Evolutionary conservation across 192 early-diverging fungal genomes (phyloP).

Genomic region (Rhizophagus clarus): DNA sequence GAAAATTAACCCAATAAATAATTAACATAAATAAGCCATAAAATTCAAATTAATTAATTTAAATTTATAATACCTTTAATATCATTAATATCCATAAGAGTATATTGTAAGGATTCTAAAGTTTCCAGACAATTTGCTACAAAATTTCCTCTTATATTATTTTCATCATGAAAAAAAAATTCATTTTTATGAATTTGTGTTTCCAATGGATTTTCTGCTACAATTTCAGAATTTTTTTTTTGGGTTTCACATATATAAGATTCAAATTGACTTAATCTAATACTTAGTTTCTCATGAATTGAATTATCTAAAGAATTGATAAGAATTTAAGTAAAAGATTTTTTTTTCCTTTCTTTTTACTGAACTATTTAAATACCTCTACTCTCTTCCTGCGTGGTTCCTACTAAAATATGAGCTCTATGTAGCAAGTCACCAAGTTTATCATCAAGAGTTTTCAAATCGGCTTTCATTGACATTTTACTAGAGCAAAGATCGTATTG

Average conservation of each 20-base stretch:
- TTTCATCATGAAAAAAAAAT: not conserved
- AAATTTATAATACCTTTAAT: constrained; percentile 20
- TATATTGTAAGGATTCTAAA: constrained; percentile 1
- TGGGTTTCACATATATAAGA: not conserved
- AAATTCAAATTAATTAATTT: not conserved
- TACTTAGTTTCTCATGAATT: not conserved
- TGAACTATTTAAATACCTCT: not conserved
- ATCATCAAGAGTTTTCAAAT: constrained; percentile 8
- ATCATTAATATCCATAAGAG: constrained; percentile 18
- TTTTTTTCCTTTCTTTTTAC: too few species aligned
- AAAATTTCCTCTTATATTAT: not conserved
- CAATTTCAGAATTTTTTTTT: not conserved
- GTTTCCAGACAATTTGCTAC: constrained; percentile 20
- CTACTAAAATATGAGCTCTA: constrained; percentile 12
- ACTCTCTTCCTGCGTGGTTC: not conserved
- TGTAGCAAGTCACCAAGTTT: constrained; percentile 5
- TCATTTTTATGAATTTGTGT: not conserved
- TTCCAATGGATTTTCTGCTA: not conserved
- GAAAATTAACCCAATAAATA: not conserved
- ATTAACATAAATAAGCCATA: not conserved
- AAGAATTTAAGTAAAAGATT: not conserved
- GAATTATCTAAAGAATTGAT: not conserved
- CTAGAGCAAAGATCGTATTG: too few species aligned
- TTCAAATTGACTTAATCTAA: not conserved
- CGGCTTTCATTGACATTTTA: not conserved